These are phyloP conservation scores for Citrullus colocynthis DNA, from an alignment of 306 rosid genomes.

Conservation along the genomic window DNA sequence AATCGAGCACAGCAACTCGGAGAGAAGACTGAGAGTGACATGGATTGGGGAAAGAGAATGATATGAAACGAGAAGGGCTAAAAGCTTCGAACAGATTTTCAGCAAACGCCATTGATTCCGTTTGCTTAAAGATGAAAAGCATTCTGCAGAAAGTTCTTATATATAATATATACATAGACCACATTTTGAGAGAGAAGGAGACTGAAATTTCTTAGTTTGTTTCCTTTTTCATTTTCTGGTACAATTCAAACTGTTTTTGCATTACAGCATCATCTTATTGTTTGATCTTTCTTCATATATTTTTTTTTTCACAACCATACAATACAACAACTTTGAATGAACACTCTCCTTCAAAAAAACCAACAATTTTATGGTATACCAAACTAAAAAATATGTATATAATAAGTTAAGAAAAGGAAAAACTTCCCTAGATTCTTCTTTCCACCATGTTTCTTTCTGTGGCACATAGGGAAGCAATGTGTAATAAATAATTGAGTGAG, in stretches of 20 bases:
- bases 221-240: background rate
- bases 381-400: background rate
- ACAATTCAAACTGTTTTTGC: background rate
- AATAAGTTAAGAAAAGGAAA: conserved; percentile 5
- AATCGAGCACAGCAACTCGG: conserved; percentile 72
- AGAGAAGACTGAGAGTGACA: conserved; percentile 27
- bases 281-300: background rate
- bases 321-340: background rate
- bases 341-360: background rate
- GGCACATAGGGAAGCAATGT: conserved; percentile 5
- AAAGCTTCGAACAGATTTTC: conserved; percentile 32
- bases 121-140: background rate
- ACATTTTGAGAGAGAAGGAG: background rate
- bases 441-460: conserved; percentile 9
- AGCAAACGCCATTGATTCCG: conserved; percentile 32
- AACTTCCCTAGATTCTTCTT: conserved; percentile 1
- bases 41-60: conserved; percentile 56
- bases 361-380: background rate
- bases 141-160: background rate
- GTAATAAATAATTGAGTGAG: conserved; percentile 2
- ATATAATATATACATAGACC: background rate
- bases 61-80: conserved; percentile 41
- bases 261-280: background rate
- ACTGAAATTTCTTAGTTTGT: background rate
- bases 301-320: background rate